phyloP scores from a whole-genome alignment of 1,284 basidiomycete species.

The Meripilus lineatus region DNA sequence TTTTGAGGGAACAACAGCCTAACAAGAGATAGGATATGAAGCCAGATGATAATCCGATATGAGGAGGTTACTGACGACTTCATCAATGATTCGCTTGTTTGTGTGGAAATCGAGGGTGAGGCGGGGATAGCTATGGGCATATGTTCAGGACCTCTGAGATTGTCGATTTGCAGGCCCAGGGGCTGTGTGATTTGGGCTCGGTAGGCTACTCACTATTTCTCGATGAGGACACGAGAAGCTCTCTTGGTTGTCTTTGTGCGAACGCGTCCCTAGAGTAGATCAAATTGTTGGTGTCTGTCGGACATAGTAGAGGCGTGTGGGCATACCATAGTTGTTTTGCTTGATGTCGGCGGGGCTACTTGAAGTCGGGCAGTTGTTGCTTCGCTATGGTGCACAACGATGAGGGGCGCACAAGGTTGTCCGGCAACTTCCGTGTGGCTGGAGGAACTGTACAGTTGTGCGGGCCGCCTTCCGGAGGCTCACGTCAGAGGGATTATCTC shows the following conservation, averaged over 20 bases:
- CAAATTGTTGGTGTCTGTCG: constrained; percentile 10
- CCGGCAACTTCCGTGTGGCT: too few species aligned
- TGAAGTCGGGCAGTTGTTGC: too few species aligned
- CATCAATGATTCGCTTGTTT: constrained; percentile 99
- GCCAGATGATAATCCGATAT: constrained; percentile 1
- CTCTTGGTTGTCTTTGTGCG: constrained; percentile 99
- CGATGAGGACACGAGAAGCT: constrained; percentile 97
- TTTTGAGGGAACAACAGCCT: constrained; percentile 97
- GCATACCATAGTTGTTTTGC: too few species aligned
- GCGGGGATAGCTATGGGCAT: constrained; percentile 74
- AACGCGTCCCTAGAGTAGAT: constrained; percentile 84
- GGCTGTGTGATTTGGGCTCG: too few species aligned
- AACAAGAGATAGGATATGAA: constrained; percentile 19
- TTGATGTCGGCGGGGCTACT: too few species aligned
- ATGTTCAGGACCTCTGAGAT: constrained; percentile 1
- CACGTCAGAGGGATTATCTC: too few species aligned
- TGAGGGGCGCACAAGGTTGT: too few species aligned
- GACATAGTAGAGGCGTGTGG: too few species aligned
- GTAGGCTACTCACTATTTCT: constrained; percentile 86
- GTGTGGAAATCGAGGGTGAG: constrained; percentile 98
- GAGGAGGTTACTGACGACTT: constrained; percentile 69
- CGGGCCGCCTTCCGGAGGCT: too few species aligned
- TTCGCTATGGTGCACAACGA: too few species aligned
- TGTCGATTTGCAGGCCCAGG: constrained; percentile 4
- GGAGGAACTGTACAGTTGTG: too few species aligned